Evolutionary conservation across 148 eudicot species (phyloP), one percentile per base, ranked within the genome.

Genomic region (Fagopyrum homotropicum): DNA sequence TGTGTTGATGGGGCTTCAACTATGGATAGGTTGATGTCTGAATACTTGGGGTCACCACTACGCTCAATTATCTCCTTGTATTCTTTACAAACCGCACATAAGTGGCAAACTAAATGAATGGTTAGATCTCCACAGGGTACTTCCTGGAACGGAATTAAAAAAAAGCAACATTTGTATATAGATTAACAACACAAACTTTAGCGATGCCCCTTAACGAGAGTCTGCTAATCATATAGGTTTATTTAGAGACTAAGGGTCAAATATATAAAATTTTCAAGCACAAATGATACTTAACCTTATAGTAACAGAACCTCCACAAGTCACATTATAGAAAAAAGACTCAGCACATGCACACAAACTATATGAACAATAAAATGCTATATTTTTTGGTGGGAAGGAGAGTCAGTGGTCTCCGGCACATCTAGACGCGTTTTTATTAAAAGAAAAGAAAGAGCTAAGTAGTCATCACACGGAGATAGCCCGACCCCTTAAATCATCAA

Each of bases 101-200:
- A 82, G 82, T 91, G 98, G 85, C 98, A 93, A 75, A 82, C 91
- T 75, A 91, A 85, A 79, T 93, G 98, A 64, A 97, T 93, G 56
- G 83, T 81, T 69, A 91, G 86, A 82, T 93, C 98, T 72, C 98
- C 91, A 61, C 98, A 91, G 7, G 98, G 98, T 49, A 90, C 94
- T 82, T 93, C 98, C 98, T 93, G 86, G 52, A 75, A 48, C 22
- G 45, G 9, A n/a, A 73, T 12, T 8, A 60, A 47, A 17, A 35
- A 9, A 4, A 30, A 40, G n/a, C n/a, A n/a, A n/a, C n/a, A 66
- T 66, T 66, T 16, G 44, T 43, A 30, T 54, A 63, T 11, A 52
- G 12, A 29, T 16, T 26, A 4, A 29, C 54, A 26, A 16, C 56
- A 72, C 26, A 15, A 15, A 70, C n/a, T 7, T 8, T 8, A 70